These are phyloP conservation scores for Suaeda aralocaspica DNA, from an alignment of 148 eudicot genomes.

Conservation along the genomic window DNA sequence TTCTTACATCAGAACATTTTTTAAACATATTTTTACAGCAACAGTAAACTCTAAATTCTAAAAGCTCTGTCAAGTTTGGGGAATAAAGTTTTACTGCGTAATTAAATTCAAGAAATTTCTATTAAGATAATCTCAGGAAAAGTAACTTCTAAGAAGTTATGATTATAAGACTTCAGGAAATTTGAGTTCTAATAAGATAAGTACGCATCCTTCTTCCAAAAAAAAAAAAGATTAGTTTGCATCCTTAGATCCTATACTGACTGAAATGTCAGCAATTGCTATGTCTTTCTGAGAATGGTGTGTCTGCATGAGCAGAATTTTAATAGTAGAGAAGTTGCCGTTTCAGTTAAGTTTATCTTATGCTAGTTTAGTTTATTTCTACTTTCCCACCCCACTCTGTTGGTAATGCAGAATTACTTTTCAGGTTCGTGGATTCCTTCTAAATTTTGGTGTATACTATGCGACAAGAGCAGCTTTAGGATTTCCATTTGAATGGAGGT, in stretches of 20 bases:
- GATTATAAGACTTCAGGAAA: background rate
- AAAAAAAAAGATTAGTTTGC: too few species aligned
- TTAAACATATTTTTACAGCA: too few species aligned
- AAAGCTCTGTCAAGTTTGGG: too few species aligned
- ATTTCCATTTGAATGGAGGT: constrained; percentile 93
- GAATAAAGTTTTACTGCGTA: too few species aligned
- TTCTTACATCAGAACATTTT: too few species aligned
- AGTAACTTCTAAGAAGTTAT: background rate
- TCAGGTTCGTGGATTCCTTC: constrained; percentile 96
- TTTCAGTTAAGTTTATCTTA: constrained; percentile 5
- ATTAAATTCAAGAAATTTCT: too few species aligned
- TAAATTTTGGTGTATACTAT: constrained; percentile 93
- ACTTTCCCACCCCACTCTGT: constrained; percentile 9
- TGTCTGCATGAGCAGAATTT: background rate
- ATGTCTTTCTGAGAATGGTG: background rate
- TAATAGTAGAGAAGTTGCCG: background rate
- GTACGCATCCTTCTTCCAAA: too few species aligned
- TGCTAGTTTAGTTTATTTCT: too few species aligned
- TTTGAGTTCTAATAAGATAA: too few species aligned
- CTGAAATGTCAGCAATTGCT: background rate
- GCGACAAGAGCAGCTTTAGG: constrained; percentile 96
- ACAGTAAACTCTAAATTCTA: too few species aligned
- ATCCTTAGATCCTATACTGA: background rate
- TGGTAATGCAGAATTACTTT: constrained; percentile 21
- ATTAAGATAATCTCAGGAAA: too few species aligned